Evolutionary conservation across 176 grass and related monocot species (phyloP).

Genomic region (Musa acuminata): DNA sequence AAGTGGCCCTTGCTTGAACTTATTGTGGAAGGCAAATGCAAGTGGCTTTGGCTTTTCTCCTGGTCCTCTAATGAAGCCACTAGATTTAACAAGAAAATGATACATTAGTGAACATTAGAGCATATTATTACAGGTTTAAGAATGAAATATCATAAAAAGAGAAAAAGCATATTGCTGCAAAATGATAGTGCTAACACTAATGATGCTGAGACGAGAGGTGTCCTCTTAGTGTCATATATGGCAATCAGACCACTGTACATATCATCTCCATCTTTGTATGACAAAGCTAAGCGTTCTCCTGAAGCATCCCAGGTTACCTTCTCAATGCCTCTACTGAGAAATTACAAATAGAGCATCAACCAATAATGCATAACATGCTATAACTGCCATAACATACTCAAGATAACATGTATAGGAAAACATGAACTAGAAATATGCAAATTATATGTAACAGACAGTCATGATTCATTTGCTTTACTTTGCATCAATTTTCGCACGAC

Average conservation of each 20-base stretch:
- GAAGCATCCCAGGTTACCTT: conserved; percentile 89
- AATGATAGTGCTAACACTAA: conserved; percentile 54
- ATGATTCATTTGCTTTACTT: neutral
- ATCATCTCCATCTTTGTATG: conserved; percentile 77
- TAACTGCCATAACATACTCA: neutral
- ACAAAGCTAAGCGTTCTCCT: conserved; percentile 82
- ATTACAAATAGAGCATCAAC: conserved; percentile 20
- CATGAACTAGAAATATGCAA: neutral
- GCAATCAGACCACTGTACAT: conserved; percentile 69
- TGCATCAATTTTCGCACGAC: neutral
- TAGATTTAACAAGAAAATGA: conserved; percentile 28
- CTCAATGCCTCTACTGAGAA: conserved; percentile 51
- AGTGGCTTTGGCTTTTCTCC: conserved; percentile 74
- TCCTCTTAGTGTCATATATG: conserved; percentile 74
- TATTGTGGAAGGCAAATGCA: conserved; percentile 82
- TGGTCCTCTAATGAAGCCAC: conserved; percentile 93
- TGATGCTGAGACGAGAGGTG: conserved; percentile 67
- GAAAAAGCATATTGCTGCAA: neutral
- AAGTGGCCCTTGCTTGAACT: conserved; percentile 86
- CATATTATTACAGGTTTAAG: neutral
- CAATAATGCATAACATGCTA: neutral
- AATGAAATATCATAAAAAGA: neutral
- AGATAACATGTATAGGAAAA: neutral
- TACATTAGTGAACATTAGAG: conserved; percentile 2
- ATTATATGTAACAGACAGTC: neutral